These are phyloP conservation scores for Metschnikowia proteae DNA, from an alignment of 805 yeast species.

Conservation along the genomic window DNA sequence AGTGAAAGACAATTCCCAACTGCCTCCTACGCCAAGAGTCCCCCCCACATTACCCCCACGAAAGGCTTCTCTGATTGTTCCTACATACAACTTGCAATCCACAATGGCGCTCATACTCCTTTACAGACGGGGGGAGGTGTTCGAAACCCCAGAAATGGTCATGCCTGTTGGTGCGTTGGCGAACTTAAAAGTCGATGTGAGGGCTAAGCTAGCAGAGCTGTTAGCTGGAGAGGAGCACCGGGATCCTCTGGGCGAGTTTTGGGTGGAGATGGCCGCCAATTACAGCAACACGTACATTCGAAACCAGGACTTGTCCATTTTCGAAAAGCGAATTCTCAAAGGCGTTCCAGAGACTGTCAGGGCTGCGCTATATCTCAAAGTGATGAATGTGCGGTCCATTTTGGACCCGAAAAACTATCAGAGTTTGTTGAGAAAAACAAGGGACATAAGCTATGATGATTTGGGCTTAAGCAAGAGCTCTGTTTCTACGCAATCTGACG, in stretches of 20 bases:
- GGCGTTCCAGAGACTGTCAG: slow-evolving; percentile 34
- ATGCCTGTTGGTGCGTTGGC: slow-evolving; percentile 13
- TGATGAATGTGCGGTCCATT: slow-evolving; percentile 28
- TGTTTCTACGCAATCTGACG: slow-evolving; percentile 14
- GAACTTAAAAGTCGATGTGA: slow-evolving; percentile 9
- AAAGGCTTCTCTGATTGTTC: background rate
- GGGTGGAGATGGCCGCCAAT: slow-evolving; percentile 20
- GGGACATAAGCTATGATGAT: slow-evolving; percentile 5
- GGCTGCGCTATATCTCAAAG: slow-evolving; percentile 30
- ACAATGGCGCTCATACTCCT: slow-evolving; percentile 11
- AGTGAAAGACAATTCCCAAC: background rate
- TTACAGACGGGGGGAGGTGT: slow-evolving; percentile 12
- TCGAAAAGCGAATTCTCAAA: slow-evolving; percentile 18
- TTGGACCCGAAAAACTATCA: slow-evolving; percentile 28
- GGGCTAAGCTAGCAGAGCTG: slow-evolving; percentile 1
- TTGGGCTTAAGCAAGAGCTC: slow-evolving; percentile 2
- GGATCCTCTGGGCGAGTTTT: slow-evolving; percentile 14
- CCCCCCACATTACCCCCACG: slow-evolving; percentile 11
- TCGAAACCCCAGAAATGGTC: slow-evolving; percentile 10
- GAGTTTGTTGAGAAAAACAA: slow-evolving; percentile 28
- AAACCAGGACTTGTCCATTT: slow-evolving; percentile 6
- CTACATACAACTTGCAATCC: slow-evolving; percentile 9
- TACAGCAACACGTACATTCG: slow-evolving; percentile 14
- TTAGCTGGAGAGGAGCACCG: background rate
- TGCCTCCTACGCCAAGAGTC: background rate